These are phyloP conservation scores for Populus hybrid DNA, from an alignment of 441 rosid genomes.

Conservation along the genomic window DNA sequence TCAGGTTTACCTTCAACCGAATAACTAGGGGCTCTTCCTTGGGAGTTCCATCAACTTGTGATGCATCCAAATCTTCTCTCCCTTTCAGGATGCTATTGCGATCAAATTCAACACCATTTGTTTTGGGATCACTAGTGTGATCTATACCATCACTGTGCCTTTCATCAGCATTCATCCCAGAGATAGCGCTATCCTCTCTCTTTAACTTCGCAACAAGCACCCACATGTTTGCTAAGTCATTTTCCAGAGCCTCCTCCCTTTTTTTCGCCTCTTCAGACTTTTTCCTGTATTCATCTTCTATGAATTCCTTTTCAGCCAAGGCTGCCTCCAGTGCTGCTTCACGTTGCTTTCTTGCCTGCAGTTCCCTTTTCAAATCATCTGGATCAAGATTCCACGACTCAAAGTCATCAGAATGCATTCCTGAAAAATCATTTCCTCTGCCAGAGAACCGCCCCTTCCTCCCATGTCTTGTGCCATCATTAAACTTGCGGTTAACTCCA, in stretches of 20 bases:
- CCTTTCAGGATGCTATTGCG: constrained; percentile 40
- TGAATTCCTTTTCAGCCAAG: constrained; percentile 70
- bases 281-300: constrained; percentile 77
- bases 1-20: constrained; percentile 68
- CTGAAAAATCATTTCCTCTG: constrained; percentile 49
- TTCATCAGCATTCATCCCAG: constrained; percentile 44
- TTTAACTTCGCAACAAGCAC: constrained; percentile 96
- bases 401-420: constrained; percentile 54
- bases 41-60: constrained; percentile 49
- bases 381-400: constrained; percentile 75
- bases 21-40: constrained; percentile 85
- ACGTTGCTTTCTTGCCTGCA: constrained; percentile 85
- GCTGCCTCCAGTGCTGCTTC: constrained; percentile 89
- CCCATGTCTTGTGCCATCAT: constrained; percentile 59
- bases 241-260: constrained; percentile 89
- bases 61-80: constrained; percentile 44
- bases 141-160: constrained; percentile 31
- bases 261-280: constrained; percentile 78
- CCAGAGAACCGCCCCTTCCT: constrained; percentile 77
- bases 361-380: constrained; percentile 75
- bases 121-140: constrained; percentile 32
- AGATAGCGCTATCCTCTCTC: constrained; percentile 61
- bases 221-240: constrained; percentile 99
- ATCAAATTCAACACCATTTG: constrained; percentile 36
- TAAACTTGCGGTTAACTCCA: constrained; percentile 54